Conservation (phyloP, 140 eudicot genomes). For the Stevia rebaudiana region DNA sequence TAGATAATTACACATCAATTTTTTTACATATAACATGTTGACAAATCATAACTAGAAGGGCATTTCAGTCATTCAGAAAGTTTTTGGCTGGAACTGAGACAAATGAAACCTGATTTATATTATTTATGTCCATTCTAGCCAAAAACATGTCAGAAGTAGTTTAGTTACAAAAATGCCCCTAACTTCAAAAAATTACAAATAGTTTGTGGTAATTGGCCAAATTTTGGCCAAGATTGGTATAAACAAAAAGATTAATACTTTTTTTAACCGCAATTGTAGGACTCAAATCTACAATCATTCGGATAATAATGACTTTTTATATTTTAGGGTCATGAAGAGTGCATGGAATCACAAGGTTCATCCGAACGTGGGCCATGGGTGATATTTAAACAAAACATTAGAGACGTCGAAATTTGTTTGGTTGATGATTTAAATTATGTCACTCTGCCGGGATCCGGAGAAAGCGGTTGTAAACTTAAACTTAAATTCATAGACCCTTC, state of each 20-base stretch:
- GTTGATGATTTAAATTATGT: slow-evolving; percentile 50
- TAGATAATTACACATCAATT: not conserved
- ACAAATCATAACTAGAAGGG: not conserved
- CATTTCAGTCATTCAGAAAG: not conserved
- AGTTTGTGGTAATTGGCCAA: too few relatives aligned
- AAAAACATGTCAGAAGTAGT: not conserved
- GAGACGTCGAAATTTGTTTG: slow-evolving; percentile 63
- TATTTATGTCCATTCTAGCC: not conserved
- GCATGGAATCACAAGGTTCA: slow-evolving; percentile 13
- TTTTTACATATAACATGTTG: not conserved
- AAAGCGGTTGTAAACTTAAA: slow-evolving; percentile 65
- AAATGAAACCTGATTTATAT: not conserved
- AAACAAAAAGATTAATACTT: too few relatives aligned
- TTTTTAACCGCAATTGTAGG: too few relatives aligned
- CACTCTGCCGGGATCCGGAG: slow-evolving; percentile 68
- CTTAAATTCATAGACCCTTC: slow-evolving; percentile 53
- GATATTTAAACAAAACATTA: slow-evolving; percentile 25
- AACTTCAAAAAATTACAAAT: not conserved
- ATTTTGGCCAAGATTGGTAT: not conserved
- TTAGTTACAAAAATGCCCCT: not conserved
- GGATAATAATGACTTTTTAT: not conserved
- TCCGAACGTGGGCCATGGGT: slow-evolving; percentile 51
- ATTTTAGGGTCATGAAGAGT: slow-evolving; percentile 80
- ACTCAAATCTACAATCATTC: too few relatives aligned
- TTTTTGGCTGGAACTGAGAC: not conserved